Conservation (phyloP, 345 rosid genomes). For the Hibiscus syriacus region DNA sequence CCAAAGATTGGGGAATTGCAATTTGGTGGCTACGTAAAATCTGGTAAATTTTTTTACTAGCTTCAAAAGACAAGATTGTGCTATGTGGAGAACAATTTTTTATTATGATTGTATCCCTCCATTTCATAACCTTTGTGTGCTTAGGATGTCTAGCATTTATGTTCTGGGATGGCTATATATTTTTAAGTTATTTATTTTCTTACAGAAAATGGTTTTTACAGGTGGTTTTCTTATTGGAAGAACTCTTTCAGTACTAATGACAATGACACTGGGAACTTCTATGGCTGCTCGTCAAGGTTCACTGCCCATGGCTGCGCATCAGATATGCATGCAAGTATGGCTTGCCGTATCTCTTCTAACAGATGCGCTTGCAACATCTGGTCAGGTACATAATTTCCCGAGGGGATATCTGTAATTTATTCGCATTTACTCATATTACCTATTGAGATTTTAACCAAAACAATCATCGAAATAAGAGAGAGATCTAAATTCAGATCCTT, state of each 20-base stretch:
- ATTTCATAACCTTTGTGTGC: neutral
- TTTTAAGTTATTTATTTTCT: neutral
- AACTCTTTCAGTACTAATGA: conserved; percentile 71
- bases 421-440: neutral
- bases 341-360: conserved; percentile 92
- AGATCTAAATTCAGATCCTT: neutral
- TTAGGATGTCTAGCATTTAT: neutral
- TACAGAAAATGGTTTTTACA: conserved; percentile 18
- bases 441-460: neutral
- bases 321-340: conserved; percentile 98
- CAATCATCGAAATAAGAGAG: neutral
- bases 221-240: conserved; percentile 96
- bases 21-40: conserved; percentile 82
- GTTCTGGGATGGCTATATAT: neutral
- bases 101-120: neutral
- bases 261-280: conserved; percentile 83
- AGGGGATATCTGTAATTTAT: neutral
- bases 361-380: conserved; percentile 88
- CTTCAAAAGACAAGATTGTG: conserved; percentile 1
- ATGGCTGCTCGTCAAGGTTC: conserved; percentile 96
- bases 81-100: neutral
- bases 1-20: conserved; percentile 69
- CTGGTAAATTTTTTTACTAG: conserved; percentile 43
- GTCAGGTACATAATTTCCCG: conserved; percentile 49
- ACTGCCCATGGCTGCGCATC: conserved; percentile 93